Base-by-base conservation (phyloP, 2,329 filamentous ascomycete genomes). In the Dothideomycetes sp. region DNA sequence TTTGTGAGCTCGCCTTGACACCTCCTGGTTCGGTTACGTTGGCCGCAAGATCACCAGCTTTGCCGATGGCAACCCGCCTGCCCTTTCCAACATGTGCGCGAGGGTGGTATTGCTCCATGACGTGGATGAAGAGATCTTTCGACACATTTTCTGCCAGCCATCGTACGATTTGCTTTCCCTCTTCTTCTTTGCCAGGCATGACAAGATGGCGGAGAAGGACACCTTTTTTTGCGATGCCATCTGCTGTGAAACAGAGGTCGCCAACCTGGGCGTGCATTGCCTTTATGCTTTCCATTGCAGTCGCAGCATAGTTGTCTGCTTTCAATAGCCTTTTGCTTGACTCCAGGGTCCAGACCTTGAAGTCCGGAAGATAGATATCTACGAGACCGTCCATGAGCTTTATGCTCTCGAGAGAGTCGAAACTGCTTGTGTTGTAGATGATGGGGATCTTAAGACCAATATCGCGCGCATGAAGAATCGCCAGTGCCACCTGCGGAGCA, bases 61-160 rank as follows among this genome's bases (percentile, higher is more conserved):
- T 34, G 7, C 47, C 43, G 18, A 37, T 46, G 9, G 45, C 51
- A 4, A 31, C 51, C 41, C 66, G 63, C 49, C 63, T 75, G 39
- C 67, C 64, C 63, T 86, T 89, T 3, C 85, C 85, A 1, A 93
- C 85, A 57, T 93, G 78, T 0, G 83, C 85, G 47, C 82, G 75
- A 0, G 84, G 84, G 46, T 77, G 78, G 53, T 91, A 91, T 60
- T 93, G 85, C 60, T 93, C 84, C 84, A 91, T 91, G 48, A 93
- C 79, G 55, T 93, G 81, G 44, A 91, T 73, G 59, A 88, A 89
- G 32, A 82, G 69, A 57, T 91, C 84, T 40, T 65, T 70, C 3
- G 81, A 84, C 2, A 93, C 70, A 38, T 86, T 74, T 19, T 72
- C 65, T 0, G 83, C 84, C 12, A 93, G 65, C 69, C 84, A 93